Evolutionary conservation across 2,329 filamentous ascomycete species (phyloP).

Genomic region (Venturiaceae sp.): DNA sequence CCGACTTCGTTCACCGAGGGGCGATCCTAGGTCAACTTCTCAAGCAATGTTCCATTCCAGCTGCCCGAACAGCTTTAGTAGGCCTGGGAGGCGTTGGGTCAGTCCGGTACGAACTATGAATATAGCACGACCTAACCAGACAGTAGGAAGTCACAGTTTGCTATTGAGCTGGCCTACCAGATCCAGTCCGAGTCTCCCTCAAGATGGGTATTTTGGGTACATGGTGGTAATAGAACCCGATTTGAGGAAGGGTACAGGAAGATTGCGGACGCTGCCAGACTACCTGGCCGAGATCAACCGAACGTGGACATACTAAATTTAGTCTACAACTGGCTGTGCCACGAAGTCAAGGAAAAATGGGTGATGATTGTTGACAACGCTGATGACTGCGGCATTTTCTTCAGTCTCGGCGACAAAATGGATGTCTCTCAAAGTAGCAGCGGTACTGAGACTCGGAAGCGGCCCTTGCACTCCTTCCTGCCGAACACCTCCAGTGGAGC

Average conservation of each 20-base stretch:
- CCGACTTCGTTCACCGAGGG: not conserved
- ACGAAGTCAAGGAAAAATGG: slow-evolving; percentile 12
- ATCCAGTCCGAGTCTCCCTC: not conserved
- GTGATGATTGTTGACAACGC: slow-evolving; percentile 16
- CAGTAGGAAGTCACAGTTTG: not conserved
- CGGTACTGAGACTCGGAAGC: no score
- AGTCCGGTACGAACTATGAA: not conserved
- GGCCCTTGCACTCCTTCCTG: not conserved
- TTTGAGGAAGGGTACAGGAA: slow-evolving; percentile 11
- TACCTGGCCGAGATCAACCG: slow-evolving; percentile 9
- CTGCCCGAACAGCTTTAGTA: no score
- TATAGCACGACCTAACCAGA: not conserved
- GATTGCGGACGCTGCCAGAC: slow-evolving; percentile 12
- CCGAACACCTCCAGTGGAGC: not conserved
- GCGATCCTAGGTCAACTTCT: not conserved
- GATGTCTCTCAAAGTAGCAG: not conserved
- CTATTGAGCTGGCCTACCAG: not conserved
- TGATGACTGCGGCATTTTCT: slow-evolving; percentile 14
- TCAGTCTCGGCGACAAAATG: not conserved
- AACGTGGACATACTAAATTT: not conserved
- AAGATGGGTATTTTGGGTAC: slow-evolving; percentile 5
- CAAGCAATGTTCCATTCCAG: not conserved
- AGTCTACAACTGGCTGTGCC: slow-evolving; percentile 9
- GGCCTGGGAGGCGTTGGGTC: not conserved
- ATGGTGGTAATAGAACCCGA: slow-evolving; percentile 10